phyloP scores from a whole-genome alignment of 2,329 filamentous ascomycete genomes.

The Sordariomycetes sp. region DNA sequence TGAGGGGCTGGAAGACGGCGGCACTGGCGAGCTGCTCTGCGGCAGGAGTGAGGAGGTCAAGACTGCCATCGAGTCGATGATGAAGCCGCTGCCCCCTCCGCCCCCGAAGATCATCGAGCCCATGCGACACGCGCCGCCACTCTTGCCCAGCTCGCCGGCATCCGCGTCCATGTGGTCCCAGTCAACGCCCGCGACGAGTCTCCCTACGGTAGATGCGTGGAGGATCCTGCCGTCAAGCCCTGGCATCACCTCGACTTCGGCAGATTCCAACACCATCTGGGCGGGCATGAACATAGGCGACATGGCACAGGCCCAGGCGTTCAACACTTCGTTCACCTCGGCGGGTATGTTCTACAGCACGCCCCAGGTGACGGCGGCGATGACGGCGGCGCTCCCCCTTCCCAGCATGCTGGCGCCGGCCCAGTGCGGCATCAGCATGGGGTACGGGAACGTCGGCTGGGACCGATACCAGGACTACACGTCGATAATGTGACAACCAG shows the following conservation, averaged over 20 bases:
- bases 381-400: conserved; percentile 62
- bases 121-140: conserved; percentile 64
- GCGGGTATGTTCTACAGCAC: conserved; percentile 69
- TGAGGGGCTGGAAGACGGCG: conserved; percentile 93
- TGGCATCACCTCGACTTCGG: conserved; percentile 56
- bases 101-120: conserved; percentile 84
- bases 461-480: conserved; percentile 76
- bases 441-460: conserved; percentile 32
- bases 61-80: conserved; percentile 67
- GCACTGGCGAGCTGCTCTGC: conserved; percentile 81
- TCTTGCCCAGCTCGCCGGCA: conserved; percentile 71
- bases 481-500: conserved; percentile 71
- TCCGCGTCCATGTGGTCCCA: conserved; percentile 29
- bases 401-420: conserved; percentile 70
- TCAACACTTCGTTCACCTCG: conserved; percentile 58
- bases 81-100: conserved; percentile 75
- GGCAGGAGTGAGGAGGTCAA: conserved; percentile 92
- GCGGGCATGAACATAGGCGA: conserved; percentile 64
- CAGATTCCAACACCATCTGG: conserved; percentile 68
- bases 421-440: conserved; percentile 57
- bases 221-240: conserved; percentile 83
- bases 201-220: conserved; percentile 74
- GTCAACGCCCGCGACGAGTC: conserved; percentile 45
- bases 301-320: conserved; percentile 63
- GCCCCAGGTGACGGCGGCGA: conserved; percentile 59